Percentiles rank a stretch among this genome's conserved stretches.
These are phyloP conservation scores for Parathielavia hyrcaniae DNA, from an alignment of 495 filamentous ascomycete genomes.

Conservation along the genomic window DNA sequence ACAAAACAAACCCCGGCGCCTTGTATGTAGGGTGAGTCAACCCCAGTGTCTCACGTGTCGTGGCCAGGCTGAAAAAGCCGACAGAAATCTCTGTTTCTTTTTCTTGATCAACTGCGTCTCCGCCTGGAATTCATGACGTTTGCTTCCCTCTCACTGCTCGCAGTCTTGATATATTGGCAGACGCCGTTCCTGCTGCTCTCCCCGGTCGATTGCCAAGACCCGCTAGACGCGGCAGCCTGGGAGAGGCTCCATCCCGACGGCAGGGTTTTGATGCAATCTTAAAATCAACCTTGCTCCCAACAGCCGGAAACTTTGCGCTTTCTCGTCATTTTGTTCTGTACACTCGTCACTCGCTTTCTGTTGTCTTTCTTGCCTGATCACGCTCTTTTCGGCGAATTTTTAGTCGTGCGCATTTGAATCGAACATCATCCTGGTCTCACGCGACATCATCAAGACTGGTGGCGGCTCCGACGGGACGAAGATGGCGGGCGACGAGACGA, in stretches of 20 bases:
- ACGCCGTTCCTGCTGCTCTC: conserved; percentile 1
- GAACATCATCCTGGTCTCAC: neutral
- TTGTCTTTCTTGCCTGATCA: neutral
- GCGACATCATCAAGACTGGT: neutral
- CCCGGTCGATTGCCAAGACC: conserved; percentile 12
- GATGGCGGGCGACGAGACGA: conserved; percentile 9
- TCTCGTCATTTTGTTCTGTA: neutral
- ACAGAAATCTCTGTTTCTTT: too few relatives aligned
- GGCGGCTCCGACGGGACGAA: neutral
- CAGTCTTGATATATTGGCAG: too few relatives aligned
- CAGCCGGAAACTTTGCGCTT: neutral
- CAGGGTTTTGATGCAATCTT: conserved; percentile 16
- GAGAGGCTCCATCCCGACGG: neutral
- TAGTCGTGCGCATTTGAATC: neutral
- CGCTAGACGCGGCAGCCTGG: conserved; percentile 5
- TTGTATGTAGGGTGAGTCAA: too few relatives aligned
- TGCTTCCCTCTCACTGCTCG: too few relatives aligned
- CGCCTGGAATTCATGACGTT: neutral
- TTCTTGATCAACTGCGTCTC: too few relatives aligned
- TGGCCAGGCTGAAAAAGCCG: too few relatives aligned
- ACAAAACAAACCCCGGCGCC: too few relatives aligned
- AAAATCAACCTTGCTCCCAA: conserved; percentile 13
- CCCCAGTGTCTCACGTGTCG: too few relatives aligned
- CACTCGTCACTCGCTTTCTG: neutral
- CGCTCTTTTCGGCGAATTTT: conserved; percentile 4